Base-by-base conservation (phyloP, 768 basidiomycete genomes). In the Porphyrellus cyaneotinctus region DNA sequence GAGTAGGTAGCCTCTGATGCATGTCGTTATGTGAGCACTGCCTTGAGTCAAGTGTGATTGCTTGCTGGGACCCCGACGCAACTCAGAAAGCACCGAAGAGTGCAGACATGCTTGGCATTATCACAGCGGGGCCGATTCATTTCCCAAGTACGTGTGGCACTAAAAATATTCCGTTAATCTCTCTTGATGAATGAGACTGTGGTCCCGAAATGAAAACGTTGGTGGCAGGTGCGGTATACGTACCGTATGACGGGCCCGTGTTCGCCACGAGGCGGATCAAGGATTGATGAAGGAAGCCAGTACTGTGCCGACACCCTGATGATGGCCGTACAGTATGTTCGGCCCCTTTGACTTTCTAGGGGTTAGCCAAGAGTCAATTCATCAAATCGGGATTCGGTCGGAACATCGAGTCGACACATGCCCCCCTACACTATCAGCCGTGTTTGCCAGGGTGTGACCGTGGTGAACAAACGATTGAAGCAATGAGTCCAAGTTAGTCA, bases 221-320 rank as follows among this genome's bases (percentile, higher is more conserved):
- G 53, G 32, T 53, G 43, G 38, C 47, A 38, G 38, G 56, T 47
- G 26, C 41, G 42, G 62, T 50, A 50, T 54, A 53, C 43, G 44
- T 49, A 36, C 49, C 42, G 43, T 51, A 54, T 58, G 59, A 38
- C 52, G 36, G 24, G 35, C 45, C 38, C 48, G 43, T 55, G 56
- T 62, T 37, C 36, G 51, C 53, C 62, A 62, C 63, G 61, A 61
- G 58, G 46, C n/a, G n/a, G n/a, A n/a, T n/a, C n/a, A n/a, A n/a
- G n/a, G n/a, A n/a, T n/a, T 58, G 45, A 41, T 51, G 47, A 22
- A 44, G 37, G 47, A 26, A 35, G 35, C 26, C 5, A 38, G 26
- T n/a, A n/a, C n/a, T n/a, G 33, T 49, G 30, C 37, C 6, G 42
- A 23, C 24, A 2, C 46, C 23, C 31, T 46, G 30, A 15, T 46